Conservation (phyloP, 805 yeast genomes). For the Teunomyces panamensis region DNA sequence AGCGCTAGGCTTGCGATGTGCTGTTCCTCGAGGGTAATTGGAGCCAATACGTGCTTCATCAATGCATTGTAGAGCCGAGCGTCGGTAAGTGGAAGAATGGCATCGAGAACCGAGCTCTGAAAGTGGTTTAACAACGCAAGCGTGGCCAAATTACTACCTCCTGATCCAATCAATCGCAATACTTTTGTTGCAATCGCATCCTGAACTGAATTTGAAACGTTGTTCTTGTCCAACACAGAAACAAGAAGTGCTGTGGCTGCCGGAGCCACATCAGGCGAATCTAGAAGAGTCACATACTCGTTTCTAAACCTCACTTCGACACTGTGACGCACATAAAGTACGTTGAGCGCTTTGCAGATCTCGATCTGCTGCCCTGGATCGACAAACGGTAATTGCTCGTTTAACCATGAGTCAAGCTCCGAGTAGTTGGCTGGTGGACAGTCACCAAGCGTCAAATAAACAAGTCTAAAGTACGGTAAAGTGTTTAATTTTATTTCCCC, state of each 20-base stretch:
- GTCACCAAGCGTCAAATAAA: constrained; percentile 7
- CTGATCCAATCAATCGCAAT: neutral
- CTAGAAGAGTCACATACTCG: neutral
- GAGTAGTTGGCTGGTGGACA: neutral
- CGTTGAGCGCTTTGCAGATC: neutral
- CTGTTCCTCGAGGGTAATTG: neutral
- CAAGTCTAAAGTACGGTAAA: constrained; percentile 21
- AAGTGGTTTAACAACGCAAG: neutral
- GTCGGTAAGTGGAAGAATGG: neutral
- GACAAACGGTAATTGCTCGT: neutral
- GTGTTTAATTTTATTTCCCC: neutral
- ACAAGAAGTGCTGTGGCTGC: neutral
- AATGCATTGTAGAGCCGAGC: neutral
- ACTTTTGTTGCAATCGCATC: neutral
- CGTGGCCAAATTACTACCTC: neutral
- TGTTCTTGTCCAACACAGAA: neutral
- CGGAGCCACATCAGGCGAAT: too few species aligned
- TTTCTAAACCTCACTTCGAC: neutral
- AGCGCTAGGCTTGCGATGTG: neutral
- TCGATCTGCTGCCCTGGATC: neutral
- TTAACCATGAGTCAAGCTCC: neutral
- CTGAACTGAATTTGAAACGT: neutral
- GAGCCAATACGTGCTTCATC: neutral
- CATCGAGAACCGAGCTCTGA: neutral
- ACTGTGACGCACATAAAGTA: neutral